Evolutionary conservation across 371 early-diverging fungal genomes (phyloP), one percentile per base, ranked within the genome.

Genomic region (Saksenaea oblongispora): DNA sequence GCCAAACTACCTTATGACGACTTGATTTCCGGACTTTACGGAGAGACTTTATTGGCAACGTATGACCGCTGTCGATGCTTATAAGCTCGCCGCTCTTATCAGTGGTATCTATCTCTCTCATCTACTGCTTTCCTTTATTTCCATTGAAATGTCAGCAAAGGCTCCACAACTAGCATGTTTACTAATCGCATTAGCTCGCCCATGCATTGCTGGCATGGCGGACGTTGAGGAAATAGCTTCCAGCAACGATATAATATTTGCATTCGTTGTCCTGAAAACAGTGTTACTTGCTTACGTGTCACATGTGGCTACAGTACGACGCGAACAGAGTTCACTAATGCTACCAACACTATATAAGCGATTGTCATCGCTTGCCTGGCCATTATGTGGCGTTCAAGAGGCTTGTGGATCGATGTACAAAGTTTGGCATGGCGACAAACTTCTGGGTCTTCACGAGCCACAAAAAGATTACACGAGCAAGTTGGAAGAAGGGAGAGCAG

Each of bases 231-330:
- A 41, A 14, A 14, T 17, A 41, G 18, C 42, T 5, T 8, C 14
- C 22, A 47, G 22, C 5, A 47, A 18, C 0, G 51, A 22, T 11
- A 0, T 47, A 9, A 47, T 22, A 7, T 18, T 47, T 8, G 54
- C 59, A 58, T 63, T 59, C n/a, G 35, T 35, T 22, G 35, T 34
- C 14, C 34, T 56, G 36, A 56, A 56, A 26, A 56, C 57, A 5
- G 57, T 56, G 5, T 0, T 56, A 18, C 34, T 56, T n/a, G 57
- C 57, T 27, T 56, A 56, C n/a, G 22, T 56, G 17, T 13, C 57
- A 5, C 57, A 56, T 56, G 57, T 34, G 13, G 34, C 34, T 0
- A 56, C 57, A 13, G 57, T 56, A 8, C 57, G 57, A 11, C 22
- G 22, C 2, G 57, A 56, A 18, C 35, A 34, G 17, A 56, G 57